Base-by-base conservation (phyloP, 1,284 basidiomycete genomes). In the Rhodotorula sp. region DNA sequence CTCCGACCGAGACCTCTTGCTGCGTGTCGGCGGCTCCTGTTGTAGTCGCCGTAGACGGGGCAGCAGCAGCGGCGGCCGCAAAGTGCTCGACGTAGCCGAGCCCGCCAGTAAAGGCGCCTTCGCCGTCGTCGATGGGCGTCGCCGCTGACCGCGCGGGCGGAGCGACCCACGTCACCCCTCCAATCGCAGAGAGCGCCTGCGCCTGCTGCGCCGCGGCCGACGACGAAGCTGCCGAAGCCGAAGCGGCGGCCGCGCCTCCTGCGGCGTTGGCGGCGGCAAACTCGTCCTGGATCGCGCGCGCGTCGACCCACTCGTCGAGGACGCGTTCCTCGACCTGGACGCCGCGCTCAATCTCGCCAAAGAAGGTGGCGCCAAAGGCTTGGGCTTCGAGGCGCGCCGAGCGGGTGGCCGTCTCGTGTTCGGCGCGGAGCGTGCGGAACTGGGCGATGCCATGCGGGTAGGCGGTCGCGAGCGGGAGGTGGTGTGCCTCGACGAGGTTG, bases 301-400 rank as follows among this genome's bases (percentile, higher is more conserved):
- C 73, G 20, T 57, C 6, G 34, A 20, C 29, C 76, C 76, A 77
- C 52, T 69, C 69, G 67, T 86, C 85, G 63, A 92, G 82, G 23
- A 85, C 85, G 72, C 83, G 83, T 76, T 87, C 85, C 81, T 92
- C 89, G 79, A 87, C 86, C 70, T 84, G 81, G 80, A 88, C 88
- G 8, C 84, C 84, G 69, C 84, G 84, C 73, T 89, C 85, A 58
- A 88, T 86, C 81, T 89, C 87, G 23, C 86, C 86, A 18, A 84
- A 85, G 77, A 92, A 91, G 51, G 83, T 80, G n/a, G 88, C 88
- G 61, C 94, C 93, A 78, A 90, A 87, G 43, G 86, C 82, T 73
- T 90, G 86, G 18, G 94, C 94, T 82, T 98, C 93, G 76, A 89
- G 84, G 26, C 86, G 85, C 20, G 95, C 93, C 64, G 91, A 88